phyloP scores from a whole-genome alignment of 78 protist genomes.

The Dictyostelium discoideum region DNA sequence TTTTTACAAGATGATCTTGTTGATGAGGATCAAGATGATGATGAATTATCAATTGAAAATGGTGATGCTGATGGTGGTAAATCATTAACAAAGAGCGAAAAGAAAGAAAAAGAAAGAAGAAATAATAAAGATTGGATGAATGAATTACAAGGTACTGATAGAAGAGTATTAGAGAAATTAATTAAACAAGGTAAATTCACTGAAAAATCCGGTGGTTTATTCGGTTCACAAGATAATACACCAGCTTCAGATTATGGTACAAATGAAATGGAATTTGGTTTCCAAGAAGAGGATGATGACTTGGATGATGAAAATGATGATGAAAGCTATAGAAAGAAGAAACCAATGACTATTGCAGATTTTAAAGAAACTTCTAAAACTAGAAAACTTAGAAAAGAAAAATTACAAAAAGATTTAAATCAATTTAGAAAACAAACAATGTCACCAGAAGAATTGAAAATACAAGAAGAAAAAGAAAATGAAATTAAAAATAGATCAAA shows the following conservation, averaged over 20 bases:
- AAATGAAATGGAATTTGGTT: not conserved
- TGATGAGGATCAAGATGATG: not conserved
- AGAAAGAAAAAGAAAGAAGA: not conserved
- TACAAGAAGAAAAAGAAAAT: not conserved
- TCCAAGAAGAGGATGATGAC: not conserved
- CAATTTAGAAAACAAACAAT: not conserved
- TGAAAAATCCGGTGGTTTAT: not conserved
- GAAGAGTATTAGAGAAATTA: conserved; percentile 40
- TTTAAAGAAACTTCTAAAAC: not conserved
- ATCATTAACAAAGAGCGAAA: not conserved
- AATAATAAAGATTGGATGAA: conserved; percentile 48
- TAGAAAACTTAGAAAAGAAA: conserved; percentile 8
- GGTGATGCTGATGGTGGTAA: too few species aligned
- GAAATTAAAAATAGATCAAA: not conserved
- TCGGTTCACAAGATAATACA: not conserved
- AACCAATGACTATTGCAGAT: not conserved
- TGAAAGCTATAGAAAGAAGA: not conserved
- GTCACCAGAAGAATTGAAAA: not conserved
- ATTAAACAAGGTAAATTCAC: conserved; percentile 68
- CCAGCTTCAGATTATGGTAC: not conserved
- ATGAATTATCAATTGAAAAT: not conserved
- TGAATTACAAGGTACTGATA: conserved; percentile 20
- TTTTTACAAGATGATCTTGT: not conserved
- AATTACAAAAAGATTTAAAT: not conserved
- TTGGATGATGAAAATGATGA: not conserved